phyloP scores from a whole-genome alignment of 768 basidiomycete species.

The Candolleomyces efflorescens region DNA sequence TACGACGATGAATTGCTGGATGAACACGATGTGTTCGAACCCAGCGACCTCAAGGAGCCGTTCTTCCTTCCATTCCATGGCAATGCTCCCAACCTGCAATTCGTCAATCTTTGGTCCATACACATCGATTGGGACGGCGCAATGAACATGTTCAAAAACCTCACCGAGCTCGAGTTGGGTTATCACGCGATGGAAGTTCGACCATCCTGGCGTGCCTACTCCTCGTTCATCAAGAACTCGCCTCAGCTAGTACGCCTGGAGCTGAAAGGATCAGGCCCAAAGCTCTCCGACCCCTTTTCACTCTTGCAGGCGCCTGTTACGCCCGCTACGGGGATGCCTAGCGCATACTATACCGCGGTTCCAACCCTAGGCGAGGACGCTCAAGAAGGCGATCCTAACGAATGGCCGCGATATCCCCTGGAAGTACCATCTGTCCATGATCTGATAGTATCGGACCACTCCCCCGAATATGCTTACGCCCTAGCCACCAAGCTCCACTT shows the following conservation, averaged over 20 bases:
- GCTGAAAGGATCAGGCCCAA: conserved; percentile 56
- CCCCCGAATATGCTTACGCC: conserved; percentile 30
- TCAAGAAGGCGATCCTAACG: conserved; percentile 31
- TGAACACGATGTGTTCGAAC: conserved; percentile 32
- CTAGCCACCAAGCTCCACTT: conserved; percentile 35
- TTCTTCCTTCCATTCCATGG: conserved; percentile 46
- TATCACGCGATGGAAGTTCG: conserved; percentile 62
- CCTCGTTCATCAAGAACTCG: conserved; percentile 45
- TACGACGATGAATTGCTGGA: conserved; percentile 38
- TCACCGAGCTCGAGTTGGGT: conserved; percentile 53
- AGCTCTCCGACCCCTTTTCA: conserved; percentile 11
- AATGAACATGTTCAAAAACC: conserved; percentile 36
- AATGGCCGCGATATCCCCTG: conserved; percentile 32
- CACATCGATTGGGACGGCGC: conserved; percentile 62
- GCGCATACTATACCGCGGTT: conserved; percentile 1
- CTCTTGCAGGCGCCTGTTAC: conserved; percentile 8
- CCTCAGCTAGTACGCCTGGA: conserved; percentile 51
- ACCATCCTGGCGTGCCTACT: conserved; percentile 52
- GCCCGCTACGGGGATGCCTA: background rate
- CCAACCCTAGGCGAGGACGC: conserved; percentile 23
- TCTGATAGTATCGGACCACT: conserved; percentile 37
- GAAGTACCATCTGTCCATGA: conserved; percentile 35
- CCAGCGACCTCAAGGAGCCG: conserved; percentile 30
- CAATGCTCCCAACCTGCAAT: conserved; percentile 47
- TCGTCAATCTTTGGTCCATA: conserved; percentile 60